Evolutionary conservation across 495 filamentous ascomycete species (phyloP), one percentile per base, ranked within the genome.

Genomic region (Talaromyces thailandensis): DNA sequence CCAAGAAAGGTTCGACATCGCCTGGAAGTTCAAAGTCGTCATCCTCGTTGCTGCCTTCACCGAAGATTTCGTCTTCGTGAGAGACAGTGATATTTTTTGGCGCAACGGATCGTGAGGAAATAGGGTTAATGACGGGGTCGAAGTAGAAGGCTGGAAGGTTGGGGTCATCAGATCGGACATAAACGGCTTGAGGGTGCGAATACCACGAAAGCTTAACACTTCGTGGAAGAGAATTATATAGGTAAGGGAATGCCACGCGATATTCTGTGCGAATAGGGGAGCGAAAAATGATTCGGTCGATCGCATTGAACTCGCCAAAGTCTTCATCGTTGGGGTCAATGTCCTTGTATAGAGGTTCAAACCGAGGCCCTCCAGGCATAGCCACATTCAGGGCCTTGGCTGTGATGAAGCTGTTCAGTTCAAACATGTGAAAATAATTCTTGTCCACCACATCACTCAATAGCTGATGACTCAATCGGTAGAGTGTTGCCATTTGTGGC

Each of bases 281-380:
- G 56, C 95, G 88, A 81, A 99, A 99, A 67, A 99, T 99, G 74
- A 99, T 99, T 63, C 95, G 91, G 71, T 98, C 93, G 70, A 99
- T 99, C 52, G 93, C 95, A 68, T 99, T 99, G 84, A 99, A 99
- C 74, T 99, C 95, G 70, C 95, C 94, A 75, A 99, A 99, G 70
- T 99, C 95, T 73, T 99, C 95, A 68, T 98, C 93, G 68, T 99
- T 98, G 31, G 95, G 95, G 70, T 99, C 93, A 56, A 99, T 91
- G 66, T 99, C 95, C 75, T 99, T 99, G 80, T 98, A 99, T 11
- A 99, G 75, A 16, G 95, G 95, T 76, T 99, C 95, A 61, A 99
- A 99, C 45, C 94, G 87, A 65, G 95, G 95, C 37, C 95, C 95
- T 71, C 95, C 95, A 14, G 95, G 95, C 43, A 99, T 90, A 8